Percentiles rank a stretch among this genome's conserved stretches.
These are phyloP conservation scores for Phaeotremella fagi DNA, from an alignment of 768 basidiomycete genomes.

Conservation along the genomic window DNA sequence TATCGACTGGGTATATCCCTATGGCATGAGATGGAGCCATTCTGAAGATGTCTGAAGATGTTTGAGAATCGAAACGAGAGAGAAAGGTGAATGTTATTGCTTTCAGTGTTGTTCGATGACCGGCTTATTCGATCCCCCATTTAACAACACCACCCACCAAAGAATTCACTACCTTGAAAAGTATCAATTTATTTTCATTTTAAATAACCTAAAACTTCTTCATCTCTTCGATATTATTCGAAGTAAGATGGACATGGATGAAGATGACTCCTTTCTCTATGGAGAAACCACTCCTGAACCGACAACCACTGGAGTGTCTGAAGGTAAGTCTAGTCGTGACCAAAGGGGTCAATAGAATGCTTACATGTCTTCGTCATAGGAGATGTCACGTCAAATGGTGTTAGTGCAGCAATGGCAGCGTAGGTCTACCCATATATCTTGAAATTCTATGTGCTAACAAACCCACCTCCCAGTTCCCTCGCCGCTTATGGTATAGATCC, in stretches of 20 bases:
- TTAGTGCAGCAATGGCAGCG: slow-evolving; percentile 27
- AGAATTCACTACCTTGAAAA: not conserved
- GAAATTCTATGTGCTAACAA: no score
- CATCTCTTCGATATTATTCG: no score
- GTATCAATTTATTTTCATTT: not conserved
- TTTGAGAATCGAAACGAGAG: no score
- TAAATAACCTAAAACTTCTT: no score
- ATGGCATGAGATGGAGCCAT: slow-evolving; percentile 33
- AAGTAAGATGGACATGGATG: slow-evolving; percentile 53
- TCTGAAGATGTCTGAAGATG: not conserved
- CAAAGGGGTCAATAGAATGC: not conserved
- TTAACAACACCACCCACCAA: not conserved
- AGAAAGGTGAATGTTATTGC: no score
- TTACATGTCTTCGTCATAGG: slow-evolving; percentile 55
- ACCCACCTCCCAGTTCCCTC: slow-evolving; percentile 15
- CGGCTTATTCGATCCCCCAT: not conserved
- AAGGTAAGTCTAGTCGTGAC: not conserved
- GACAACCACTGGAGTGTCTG: not conserved
- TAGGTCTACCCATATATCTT: slow-evolving; percentile 7
- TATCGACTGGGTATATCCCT: slow-evolving; percentile 39
- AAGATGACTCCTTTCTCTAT: slow-evolving; percentile 76
- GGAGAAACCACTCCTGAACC: slow-evolving; percentile 52
- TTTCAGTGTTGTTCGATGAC: no score
- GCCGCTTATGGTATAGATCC: slow-evolving; percentile 37
- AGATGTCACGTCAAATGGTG: slow-evolving; percentile 28